Evolutionary conservation across 345 rosid genomes (phyloP), one percentile per base, ranked within the genome.

Genomic region (Leavenworthia alabamica): DNA sequence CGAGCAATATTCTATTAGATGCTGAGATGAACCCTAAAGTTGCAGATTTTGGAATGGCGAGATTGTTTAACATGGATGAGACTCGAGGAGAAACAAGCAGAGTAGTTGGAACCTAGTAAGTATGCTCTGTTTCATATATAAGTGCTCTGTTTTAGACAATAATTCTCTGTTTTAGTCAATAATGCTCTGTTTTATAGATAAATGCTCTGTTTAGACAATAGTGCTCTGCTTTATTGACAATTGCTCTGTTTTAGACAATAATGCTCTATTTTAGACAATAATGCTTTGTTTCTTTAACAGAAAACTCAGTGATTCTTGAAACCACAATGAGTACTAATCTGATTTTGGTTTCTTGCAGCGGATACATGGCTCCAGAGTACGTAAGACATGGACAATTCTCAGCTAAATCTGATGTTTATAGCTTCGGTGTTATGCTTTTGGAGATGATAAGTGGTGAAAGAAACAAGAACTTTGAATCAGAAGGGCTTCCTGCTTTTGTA

Each of bases 301-400:
- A 48, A n/a, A 22, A 13, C 17, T 6, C 7, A 61, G n/a, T 2
- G 2, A 32, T 35, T 55, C 31, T 2, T 46, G 32, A 5, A 28
- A 13, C 5, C 8, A 9, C 41, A 2, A 9, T 60, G 13, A n/a
- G 13, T 6, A 15, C 0, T n/a, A 53, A 52, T 19, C 48, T 52
- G 12, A 37, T 3, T 35, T 23, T 48, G 24, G 32, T 62, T 62
- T 28, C 3, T 26, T 56, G 9, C 62, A 81, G 84, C 19, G 84
- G 89, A 5, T 81, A 79, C 39, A 83, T 81, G 82, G 83, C 82
- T 52, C 83, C 79, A 0, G 86, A 81, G 65, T 81, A 81, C 5
- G 70, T 62, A 5, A 73, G 24, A 60, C 71, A 71, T 0, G 86
- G 83, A 10, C 73, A 61, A 26, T 75, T 83, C 66, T 83, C 86